Base-by-base conservation (phyloP, 2,329 filamentous ascomycete species). In the Sporothrix euskadiensis region DNA sequence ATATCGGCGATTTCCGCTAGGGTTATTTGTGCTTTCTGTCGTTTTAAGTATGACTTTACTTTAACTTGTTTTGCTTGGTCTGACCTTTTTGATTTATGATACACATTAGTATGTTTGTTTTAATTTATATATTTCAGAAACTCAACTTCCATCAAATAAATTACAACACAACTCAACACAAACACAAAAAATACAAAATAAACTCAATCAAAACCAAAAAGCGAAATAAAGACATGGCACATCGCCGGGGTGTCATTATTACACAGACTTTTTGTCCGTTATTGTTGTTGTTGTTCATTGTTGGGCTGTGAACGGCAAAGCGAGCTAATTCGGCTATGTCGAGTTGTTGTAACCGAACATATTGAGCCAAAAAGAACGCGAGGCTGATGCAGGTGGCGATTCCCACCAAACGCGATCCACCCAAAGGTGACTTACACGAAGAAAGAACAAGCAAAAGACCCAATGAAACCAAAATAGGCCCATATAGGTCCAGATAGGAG, bases 321-420 rank as follows among this genome's bases (percentile, higher is more conserved):
- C 65, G 22, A 47, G 44, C 65, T 68, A 68, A 44, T 26, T 68
- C 65, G 65, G 65, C 47, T 68, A 68, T 35, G 63, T 49, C 4
- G 39, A 68, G 26, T 26, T 10, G n/a, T 35, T 16, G 30, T 68
- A 52, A 52, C 65, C 65, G 65, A 68, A 52, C 63, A 32, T 66
- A 4, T 32, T 32, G 22, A 54, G 22, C 14, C 16, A 54, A n/a
- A 65, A 26, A 63, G 5, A 19, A 19, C 32, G 35, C 35, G 39
- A 65, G 59, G 59, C n/a, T 65, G 22, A 47, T 35, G n/a, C 8
- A 41, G 14, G 35, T 44, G 61, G 61, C 61, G 22, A 30, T 66
- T 30, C 26, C 56, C 56, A 35, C 30, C 26, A 14, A 59, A 30
- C 39, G n/a, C 35, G 19, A 44, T 41, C 22, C n/a, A 16, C 61